These are phyloP conservation scores for Hygrophorus russula DNA, from an alignment of 768 basidiomycete species.

Conservation along the genomic window DNA sequence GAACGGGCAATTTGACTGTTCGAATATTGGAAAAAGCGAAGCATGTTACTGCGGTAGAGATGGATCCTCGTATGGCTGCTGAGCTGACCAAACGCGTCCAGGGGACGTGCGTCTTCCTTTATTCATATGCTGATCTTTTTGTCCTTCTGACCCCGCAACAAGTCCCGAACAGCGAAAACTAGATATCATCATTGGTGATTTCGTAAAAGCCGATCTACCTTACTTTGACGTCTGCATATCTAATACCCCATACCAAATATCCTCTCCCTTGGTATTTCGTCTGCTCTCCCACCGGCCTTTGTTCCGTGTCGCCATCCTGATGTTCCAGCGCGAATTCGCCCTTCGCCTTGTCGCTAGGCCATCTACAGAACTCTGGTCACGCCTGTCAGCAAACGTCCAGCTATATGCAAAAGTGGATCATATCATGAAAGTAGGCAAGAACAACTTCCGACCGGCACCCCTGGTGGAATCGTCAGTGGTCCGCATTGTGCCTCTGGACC, in stretches of 20 bases:
- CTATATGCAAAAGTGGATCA: slow-evolving; percentile 95
- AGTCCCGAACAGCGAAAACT: slow-evolving; percentile 95
- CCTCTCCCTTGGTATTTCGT: slow-evolving; percentile 94
- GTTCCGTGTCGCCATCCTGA: slow-evolving; percentile 90
- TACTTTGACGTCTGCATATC: slow-evolving; percentile 99
- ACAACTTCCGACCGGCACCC: slow-evolving; percentile 94
- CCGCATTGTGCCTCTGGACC: slow-evolving; percentile 83
- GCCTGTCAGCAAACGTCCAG: slow-evolving; percentile 93
- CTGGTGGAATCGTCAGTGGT: slow-evolving; percentile 91
- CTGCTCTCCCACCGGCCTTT: slow-evolving; percentile 93
- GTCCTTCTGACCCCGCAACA: background rate
- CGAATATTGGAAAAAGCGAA: slow-evolving; percentile 89
- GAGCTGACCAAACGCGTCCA: slow-evolving; percentile 95
- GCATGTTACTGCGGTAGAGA: slow-evolving; percentile 88
- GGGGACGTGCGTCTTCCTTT: slow-evolving; percentile 57
- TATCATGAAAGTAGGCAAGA: slow-evolving; percentile 92
- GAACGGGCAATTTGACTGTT: slow-evolving; percentile 93
- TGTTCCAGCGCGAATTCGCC: slow-evolving; percentile 99
- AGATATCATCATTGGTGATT: slow-evolving; percentile 93
- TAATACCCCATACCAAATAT: slow-evolving; percentile 99
- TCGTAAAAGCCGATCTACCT: slow-evolving; percentile 94
- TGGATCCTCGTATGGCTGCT: slow-evolving; percentile 98
- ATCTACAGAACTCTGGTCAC: slow-evolving; percentile 80
- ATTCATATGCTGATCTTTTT: background rate
- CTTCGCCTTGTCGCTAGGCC: slow-evolving; percentile 83